A percentile compares a stretch with the other conserved stretches of the same genome.
phyloP scores from a whole-genome alignment of 768 basidiomycete species.

The Omphalotus guepiniiformis region DNA sequence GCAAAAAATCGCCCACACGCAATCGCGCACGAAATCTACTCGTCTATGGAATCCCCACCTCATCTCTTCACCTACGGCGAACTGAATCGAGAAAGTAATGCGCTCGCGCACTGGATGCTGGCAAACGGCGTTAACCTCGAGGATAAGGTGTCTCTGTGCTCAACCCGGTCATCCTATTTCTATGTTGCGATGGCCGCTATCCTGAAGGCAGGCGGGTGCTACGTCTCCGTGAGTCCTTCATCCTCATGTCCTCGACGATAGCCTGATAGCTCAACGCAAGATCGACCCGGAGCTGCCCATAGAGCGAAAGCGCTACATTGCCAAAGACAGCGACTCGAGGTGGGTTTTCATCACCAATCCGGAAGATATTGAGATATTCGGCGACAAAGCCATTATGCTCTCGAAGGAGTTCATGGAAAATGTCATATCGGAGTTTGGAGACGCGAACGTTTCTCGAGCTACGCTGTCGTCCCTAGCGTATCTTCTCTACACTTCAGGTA shows the following conservation, averaged over 20 bases:
- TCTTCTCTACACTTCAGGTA: conserved; percentile 49
- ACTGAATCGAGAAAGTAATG: conserved; percentile 33
- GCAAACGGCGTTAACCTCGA: conserved; percentile 28
- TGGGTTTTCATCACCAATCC: conserved; percentile 35
- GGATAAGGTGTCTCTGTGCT: conserved; percentile 42
- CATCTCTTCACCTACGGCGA: conserved; percentile 29
- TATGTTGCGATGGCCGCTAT: conserved; percentile 40
- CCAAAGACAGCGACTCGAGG: conserved; percentile 34
- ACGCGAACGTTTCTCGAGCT: conserved; percentile 24
- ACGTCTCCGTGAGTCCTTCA: conserved; percentile 39
- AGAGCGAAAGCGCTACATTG: conserved; percentile 43
- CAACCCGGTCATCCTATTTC: conserved; percentile 37
- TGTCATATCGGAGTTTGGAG: conserved; percentile 24
- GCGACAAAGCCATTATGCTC: conserved; percentile 18
- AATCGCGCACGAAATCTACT: conserved; percentile 8
- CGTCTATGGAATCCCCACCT: conserved; percentile 1
- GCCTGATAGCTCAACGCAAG: conserved; percentile 20
- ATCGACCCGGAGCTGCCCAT: conserved; percentile 47
- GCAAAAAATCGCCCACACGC: conserved; percentile 4
- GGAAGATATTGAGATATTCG: conserved; percentile 13
- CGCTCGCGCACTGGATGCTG: conserved; percentile 39
- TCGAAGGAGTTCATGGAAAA: conserved; percentile 16
- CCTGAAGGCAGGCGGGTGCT: conserved; percentile 45
- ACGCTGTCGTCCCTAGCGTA: conserved; percentile 33
- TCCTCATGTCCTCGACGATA: too few species aligned